phyloP scores from a whole-genome alignment of 352 stramenopile species.

The Peronospora tabacina region DNA sequence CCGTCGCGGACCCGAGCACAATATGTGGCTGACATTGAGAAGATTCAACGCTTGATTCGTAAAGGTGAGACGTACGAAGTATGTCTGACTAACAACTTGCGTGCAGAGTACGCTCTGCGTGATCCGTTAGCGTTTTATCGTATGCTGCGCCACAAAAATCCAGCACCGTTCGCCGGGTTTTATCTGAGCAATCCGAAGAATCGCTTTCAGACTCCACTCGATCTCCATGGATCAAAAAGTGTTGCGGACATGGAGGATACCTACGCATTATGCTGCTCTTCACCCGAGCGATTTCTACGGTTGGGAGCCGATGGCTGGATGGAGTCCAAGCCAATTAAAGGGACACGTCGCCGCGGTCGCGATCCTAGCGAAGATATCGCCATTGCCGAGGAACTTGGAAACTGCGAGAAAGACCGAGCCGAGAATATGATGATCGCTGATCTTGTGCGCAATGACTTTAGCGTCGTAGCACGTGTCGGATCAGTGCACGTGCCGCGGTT shows the following conservation, averaged over 20 bases:
- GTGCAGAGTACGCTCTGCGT: constrained; percentile 32
- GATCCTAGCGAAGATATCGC: constrained; percentile 39
- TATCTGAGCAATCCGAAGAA: constrained; percentile 62
- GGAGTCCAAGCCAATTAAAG: constrained; percentile 97
- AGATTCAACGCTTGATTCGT: constrained; percentile 87
- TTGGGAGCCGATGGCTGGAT: constrained; percentile 67
- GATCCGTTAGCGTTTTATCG: constrained; percentile 84
- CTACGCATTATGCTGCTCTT: constrained; percentile 93
- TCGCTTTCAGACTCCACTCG: constrained; percentile 18
- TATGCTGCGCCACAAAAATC: constrained; percentile 87
- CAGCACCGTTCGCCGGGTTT: constrained; percentile 92
- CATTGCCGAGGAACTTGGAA: constrained; percentile 67
- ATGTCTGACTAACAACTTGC: constrained; percentile 93
- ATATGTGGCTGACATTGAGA: constrained; percentile 83
- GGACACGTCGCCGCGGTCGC: constrained; percentile 71
- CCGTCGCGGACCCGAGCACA: constrained; percentile 53
- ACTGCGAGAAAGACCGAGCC: constrained; percentile 89
- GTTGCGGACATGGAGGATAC: constrained; percentile 22
- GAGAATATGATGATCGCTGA: constrained; percentile 99
- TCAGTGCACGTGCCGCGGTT: constrained; percentile 90
- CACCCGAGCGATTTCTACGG: constrained; percentile 92
- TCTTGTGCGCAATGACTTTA: constrained; percentile 94
- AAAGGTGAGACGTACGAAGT: constrained; percentile 94
- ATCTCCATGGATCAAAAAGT: background rate
- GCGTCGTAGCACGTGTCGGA: constrained; percentile 87